These are phyloP conservation scores for Heliosperma pusillum DNA, from an alignment of 148 eudicot genomes.

Conservation along the genomic window DNA sequence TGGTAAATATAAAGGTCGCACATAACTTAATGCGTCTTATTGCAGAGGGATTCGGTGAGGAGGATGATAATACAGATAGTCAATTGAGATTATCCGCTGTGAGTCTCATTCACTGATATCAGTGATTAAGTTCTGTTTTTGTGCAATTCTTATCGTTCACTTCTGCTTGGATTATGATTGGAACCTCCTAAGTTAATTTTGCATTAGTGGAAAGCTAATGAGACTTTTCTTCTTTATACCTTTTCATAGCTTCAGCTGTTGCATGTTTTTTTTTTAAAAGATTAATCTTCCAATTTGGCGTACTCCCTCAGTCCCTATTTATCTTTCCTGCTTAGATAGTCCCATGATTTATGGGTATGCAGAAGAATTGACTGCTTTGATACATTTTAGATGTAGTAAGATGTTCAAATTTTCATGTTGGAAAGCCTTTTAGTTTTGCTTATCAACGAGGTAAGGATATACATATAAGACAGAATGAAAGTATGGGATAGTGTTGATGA, in stretches of 20 bases:
- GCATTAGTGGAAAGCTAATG: background rate
- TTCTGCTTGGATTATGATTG: background rate
- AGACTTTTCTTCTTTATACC: background rate
- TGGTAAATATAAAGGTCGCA: slow-evolving; percentile 87
- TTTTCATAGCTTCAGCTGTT: background rate
- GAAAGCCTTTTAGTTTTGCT: too few species aligned
- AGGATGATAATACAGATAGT: slow-evolving; percentile 82
- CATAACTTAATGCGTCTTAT: slow-evolving; percentile 95
- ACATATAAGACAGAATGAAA: too few species aligned
- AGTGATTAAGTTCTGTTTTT: background rate
- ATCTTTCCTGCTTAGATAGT: background rate
- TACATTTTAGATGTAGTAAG: background rate
- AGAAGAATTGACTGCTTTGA: background rate
- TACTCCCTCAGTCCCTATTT: background rate
- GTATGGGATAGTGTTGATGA: too few species aligned
- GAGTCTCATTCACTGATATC: slow-evolving; percentile 31
- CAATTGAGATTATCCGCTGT: slow-evolving; percentile 95
- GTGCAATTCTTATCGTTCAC: background rate
- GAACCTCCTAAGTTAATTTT: background rate
- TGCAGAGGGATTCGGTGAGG: slow-evolving; percentile 98
- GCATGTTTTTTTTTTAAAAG: background rate
- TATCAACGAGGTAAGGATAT: too few species aligned
- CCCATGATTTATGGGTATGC: background rate
- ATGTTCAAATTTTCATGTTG: background rate
- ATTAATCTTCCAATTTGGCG: background rate